Evolutionary conservation across 2,329 filamentous ascomycete species (phyloP).

Genomic region (Colletotrichum neosansevieriae): DNA sequence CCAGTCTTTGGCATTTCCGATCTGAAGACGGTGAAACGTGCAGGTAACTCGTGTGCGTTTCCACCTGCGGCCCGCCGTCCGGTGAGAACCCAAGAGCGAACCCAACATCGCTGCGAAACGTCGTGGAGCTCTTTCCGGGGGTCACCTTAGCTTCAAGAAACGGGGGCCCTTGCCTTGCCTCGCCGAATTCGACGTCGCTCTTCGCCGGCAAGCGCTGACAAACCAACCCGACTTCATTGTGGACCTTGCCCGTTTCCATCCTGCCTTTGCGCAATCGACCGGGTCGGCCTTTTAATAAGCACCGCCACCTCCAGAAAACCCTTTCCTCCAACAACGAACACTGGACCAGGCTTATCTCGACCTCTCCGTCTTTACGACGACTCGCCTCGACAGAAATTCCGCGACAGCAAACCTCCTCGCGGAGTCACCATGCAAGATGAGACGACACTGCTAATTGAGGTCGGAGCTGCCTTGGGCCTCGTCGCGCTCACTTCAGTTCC

Average conservation of each 20-base stretch:
- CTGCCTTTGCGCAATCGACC: conserved; percentile 4
- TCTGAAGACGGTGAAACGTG: conserved; percentile 15
- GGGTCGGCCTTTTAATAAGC: neutral
- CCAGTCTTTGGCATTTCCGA: neutral
- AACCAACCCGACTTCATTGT: conserved; percentile 23
- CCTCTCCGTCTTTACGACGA: conserved; percentile 1
- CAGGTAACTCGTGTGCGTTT: conserved; percentile 12
- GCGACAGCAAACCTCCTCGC: neutral
- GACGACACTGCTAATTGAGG: conserved; percentile 33
- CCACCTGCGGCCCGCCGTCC: conserved; percentile 10
- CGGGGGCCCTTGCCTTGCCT: conserved; percentile 22
- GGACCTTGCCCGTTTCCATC: conserved; percentile 15
- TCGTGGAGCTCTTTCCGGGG: conserved; percentile 14
- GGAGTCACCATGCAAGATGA: conserved; percentile 37
- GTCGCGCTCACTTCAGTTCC: conserved; percentile 53
- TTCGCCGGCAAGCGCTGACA: conserved; percentile 16
- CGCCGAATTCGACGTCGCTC: conserved; percentile 15
- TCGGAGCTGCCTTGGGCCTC: conserved; percentile 49
- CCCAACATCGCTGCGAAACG: conserved; percentile 5
- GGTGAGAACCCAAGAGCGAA: neutral
- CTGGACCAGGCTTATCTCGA: neutral
- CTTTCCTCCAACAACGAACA: conserved; percentile 6
- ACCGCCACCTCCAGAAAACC: conserved; percentile 19
- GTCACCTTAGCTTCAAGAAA: conserved; percentile 17
- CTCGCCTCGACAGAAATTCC: neutral